Base-by-base conservation (phyloP, 2,329 filamentous ascomycete genomes). In the Uncinocarpus reesii region DNA sequence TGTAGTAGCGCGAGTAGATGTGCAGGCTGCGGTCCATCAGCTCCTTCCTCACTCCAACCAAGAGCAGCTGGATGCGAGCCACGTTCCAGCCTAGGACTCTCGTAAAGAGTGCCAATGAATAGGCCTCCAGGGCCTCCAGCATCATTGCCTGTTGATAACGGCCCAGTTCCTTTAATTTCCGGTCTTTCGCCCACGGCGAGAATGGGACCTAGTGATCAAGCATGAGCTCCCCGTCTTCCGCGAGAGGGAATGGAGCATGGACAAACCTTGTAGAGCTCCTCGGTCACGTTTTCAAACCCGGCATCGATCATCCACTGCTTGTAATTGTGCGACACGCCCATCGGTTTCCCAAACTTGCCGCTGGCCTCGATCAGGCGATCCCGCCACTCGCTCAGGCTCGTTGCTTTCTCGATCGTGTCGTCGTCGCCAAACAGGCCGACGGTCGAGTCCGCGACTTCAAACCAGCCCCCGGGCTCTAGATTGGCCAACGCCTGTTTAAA, bases 401-500 rank as follows among this genome's bases (percentile, higher is more conserved):
- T 37, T 7, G 41, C 55, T 60, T 46, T 34, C 3, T 36, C 11
- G 31, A 49, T 31, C 6, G 50, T 49, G 15, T 43, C 42, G 32
- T 52, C 50, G 38, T 52, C 50, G 23, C 35, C 20, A 16, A 44
- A 45, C 20, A 49, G 20, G 6, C 37, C 37, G 4, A 52, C 35
- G 13, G 42, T 44, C 10, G 43, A 53, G 31, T 72, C 61, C n/a
- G 57, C 51, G 18, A 62, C 54, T 50, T 74, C 71, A 7, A 71
- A 56, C 55, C 60, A 71, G 6, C 68, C 52, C 1, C 52, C 54
- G 18, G 55, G 52, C n/a, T 48, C 23, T 3, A 53, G 31, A 34
- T 53, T 48, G 15, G 18, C 44, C 13, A 40, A 34, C 5, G 69
- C 65, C 48, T 70, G 68, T 13, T 48, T 11, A 42, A 61, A 58